Evolutionary conservation across 495 filamentous ascomycete genomes (phyloP).

Genomic region (Trichoderma orchidacearum): DNA sequence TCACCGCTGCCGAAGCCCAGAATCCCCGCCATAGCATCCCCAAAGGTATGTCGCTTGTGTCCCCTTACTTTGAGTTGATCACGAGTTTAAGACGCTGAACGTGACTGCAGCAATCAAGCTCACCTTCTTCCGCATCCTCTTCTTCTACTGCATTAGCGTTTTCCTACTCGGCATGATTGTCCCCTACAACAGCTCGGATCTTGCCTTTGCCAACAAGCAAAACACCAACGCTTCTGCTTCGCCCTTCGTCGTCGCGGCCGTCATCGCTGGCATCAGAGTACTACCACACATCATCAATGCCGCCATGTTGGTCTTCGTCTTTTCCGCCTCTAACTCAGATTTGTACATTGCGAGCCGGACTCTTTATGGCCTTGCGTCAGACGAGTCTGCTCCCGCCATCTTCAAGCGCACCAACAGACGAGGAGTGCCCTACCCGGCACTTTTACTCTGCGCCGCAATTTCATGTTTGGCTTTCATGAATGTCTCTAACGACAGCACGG

Average conservation of each 20-base stretch:
- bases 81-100: conserved; percentile 43
- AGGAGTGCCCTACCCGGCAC: conserved; percentile 63
- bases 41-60: conserved; percentile 5
- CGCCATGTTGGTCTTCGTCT: conserved; percentile 65
- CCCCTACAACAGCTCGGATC: conserved; percentile 39
- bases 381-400: conserved; percentile 61
- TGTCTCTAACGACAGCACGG: conserved; percentile 48
- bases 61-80: background rate
- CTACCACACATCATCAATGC: conserved; percentile 68
- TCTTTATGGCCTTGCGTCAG: conserved; percentile 62
- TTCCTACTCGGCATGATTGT: conserved; percentile 61
- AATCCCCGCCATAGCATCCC: conserved; percentile 42
- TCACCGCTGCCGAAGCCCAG: conserved; percentile 68
- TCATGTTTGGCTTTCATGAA: conserved; percentile 68
- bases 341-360: conserved; percentile 77
- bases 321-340: conserved; percentile 66
- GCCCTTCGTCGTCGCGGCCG: conserved; percentile 51
- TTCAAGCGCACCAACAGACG: conserved; percentile 56
- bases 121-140: conserved; percentile 59
- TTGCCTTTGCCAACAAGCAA: conserved; percentile 41
- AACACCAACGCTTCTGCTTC: conserved; percentile 43
- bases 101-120: conserved; percentile 47
- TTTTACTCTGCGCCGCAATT: conserved; percentile 47
- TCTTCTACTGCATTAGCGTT: conserved; percentile 60
- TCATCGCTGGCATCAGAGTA: conserved; percentile 47